Evolutionary conservation across 495 filamentous ascomycete genomes (phyloP), one percentile per base, ranked within the genome.

Genomic region (Penicillium lagena): DNA sequence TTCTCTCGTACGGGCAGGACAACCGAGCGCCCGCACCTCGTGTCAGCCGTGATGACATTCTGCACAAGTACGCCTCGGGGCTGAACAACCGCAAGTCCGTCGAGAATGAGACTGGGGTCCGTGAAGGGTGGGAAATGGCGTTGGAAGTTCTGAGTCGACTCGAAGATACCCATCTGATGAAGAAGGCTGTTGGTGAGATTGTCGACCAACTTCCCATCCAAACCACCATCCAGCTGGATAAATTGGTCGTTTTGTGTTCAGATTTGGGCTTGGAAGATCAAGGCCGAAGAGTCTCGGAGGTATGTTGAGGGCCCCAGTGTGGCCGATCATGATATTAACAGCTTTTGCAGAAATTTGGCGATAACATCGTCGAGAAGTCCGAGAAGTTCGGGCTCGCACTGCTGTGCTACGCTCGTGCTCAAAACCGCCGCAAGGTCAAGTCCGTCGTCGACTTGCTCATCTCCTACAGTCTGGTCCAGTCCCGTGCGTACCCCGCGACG

Each of bases 91-190:
- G 75, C 40, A 67, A 73, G 7, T 54, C 50, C 7, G 52, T 75
- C 33, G 53, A 67, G 38, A 58, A 64, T 42, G 55, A 63, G 42
- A 63, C 67, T 41, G 58, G 64, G 9, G 43, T 53, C 35, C 67
- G 77, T 11, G 82, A 87, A 42, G 90, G 90, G 9, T 96, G 90
- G 90, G 85, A 96, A 62, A 63, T 95, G 45, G 83, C 87, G 1
- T 76, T 95, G 42, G 78, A 87, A 36, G 73, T 93, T 11, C 66
- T 94, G 29, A 81, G 80, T 32, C 77, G 90, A 27, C 65, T 96
- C 47, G 80, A 89, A 39, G 81, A 90, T 45, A 58, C 66, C 1
- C 58, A 73, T 37, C 65, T 75, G 43, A 85, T 82, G 29, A 79
- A 83, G 53, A 78, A 83, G 48, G 79, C 77, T 49, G 81, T 95